These are phyloP conservation scores for Hymenoscyphus scutula DNA, from an alignment of 2,329 filamentous ascomycete species.

Conservation along the genomic window DNA sequence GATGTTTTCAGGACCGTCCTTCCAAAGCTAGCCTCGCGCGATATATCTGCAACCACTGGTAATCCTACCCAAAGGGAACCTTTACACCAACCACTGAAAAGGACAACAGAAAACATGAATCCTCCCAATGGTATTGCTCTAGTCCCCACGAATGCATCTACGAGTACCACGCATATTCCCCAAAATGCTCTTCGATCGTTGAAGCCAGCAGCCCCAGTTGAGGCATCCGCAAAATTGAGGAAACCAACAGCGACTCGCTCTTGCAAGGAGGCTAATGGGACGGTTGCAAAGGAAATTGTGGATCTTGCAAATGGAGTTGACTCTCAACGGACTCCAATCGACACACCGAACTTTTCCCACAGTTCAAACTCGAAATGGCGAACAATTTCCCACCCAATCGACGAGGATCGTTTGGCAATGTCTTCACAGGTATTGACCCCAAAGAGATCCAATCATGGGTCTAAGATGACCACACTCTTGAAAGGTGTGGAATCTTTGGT, in stretches of 20 bases:
- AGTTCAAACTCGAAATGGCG: background rate
- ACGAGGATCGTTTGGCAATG: background rate
- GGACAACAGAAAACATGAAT: conserved; percentile 1
- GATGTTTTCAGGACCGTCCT: background rate
- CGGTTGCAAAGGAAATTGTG: background rate
- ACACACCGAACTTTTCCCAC: background rate
- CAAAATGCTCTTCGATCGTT: background rate
- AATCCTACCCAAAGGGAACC: background rate
- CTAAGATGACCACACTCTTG: background rate
- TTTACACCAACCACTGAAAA: conserved; percentile 2
- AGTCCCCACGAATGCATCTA: background rate
- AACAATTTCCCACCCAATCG: background rate
- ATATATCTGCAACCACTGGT: background rate
- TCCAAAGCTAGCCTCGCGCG: background rate
- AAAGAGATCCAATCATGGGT: background rate
- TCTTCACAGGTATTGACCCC: background rate
- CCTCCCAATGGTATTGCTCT: background rate
- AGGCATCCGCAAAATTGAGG: background rate
- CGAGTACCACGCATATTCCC: background rate
- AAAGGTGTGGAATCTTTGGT: background rate
- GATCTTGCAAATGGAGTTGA: background rate
- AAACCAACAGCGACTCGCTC: background rate
- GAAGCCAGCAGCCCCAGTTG: background rate
- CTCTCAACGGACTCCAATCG: background rate
- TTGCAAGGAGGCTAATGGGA: background rate